Evolutionary conservation across 345 rosid genomes (phyloP).

Genomic region (Viola odorata): DNA sequence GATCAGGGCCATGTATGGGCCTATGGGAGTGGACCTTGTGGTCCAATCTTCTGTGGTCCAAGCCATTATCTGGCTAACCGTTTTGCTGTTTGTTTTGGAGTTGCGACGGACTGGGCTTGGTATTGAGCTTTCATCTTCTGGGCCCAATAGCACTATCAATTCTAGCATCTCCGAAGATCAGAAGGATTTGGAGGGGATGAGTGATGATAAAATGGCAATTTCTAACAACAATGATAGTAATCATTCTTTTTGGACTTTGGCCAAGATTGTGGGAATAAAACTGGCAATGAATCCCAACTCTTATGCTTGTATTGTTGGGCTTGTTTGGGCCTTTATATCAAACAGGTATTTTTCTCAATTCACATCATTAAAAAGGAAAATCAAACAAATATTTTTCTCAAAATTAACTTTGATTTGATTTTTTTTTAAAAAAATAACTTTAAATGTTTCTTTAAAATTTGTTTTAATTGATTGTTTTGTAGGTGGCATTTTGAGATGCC

Average conservation of each 20-base stretch:
- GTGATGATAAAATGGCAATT: constrained; percentile 6
- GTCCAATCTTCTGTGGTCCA: constrained; percentile 68
- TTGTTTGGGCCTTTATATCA: constrained; percentile 67
- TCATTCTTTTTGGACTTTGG: constrained; percentile 42
- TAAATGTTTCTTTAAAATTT: neutral
- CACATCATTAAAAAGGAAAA: neutral
- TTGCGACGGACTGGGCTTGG: constrained; percentile 34
- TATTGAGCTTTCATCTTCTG: neutral
- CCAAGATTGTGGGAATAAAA: constrained; percentile 53
- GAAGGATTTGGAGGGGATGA: constrained; percentile 31
- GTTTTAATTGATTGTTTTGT: neutral
- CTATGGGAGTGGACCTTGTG: constrained; percentile 59
- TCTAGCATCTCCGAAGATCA: neutral
- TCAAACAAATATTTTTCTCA: no score
- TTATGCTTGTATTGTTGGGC: constrained; percentile 65
- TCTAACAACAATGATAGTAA: neutral
- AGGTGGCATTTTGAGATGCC: constrained; percentile 90
- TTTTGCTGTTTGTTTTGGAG: constrained; percentile 69
- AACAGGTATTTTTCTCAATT: constrained; percentile 38
- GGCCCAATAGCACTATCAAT: neutral
- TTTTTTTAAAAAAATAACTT: neutral
- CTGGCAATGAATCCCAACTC: constrained; percentile 61
- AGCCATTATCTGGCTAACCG: constrained; percentile 63
- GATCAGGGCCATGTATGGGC: constrained; percentile 70
- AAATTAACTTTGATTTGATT: no score